Percentiles rank a stretch among this genome's conserved stretches.
phyloP scores from a whole-genome alignment of 1,284 basidiomycete genomes.

The Peniophora sp. region DNA sequence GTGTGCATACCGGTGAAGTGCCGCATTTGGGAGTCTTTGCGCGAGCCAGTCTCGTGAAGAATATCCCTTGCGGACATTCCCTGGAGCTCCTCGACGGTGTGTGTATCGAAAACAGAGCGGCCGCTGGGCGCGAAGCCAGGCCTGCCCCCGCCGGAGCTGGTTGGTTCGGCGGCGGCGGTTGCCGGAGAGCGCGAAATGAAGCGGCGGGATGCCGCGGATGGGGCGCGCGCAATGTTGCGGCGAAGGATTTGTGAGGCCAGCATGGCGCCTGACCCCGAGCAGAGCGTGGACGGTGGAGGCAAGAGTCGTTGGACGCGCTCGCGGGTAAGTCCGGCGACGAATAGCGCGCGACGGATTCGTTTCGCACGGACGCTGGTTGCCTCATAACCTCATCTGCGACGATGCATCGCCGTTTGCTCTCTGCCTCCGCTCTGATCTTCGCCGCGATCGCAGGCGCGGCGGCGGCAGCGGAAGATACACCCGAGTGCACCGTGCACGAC shows the following conservation, averaged over 20 bases:
- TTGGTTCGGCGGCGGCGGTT: slow-evolving; percentile 15
- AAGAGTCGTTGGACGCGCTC: too few species aligned
- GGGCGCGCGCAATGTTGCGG: slow-evolving; percentile 31
- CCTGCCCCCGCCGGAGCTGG: too few species aligned
- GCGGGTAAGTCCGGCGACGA: too few species aligned
- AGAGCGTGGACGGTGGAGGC: too few species aligned
- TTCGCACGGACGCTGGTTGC: background rate
- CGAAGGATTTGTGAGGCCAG: slow-evolving; percentile 47
- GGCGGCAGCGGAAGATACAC: slow-evolving; percentile 17
- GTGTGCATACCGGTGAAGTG: slow-evolving; percentile 77
- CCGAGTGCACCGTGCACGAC: slow-evolving; percentile 31
- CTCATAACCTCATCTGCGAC: background rate
- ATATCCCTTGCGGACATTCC: slow-evolving; percentile 72
- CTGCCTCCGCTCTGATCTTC: background rate
- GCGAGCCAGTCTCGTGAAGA: slow-evolving; percentile 64
- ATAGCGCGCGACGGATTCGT: background rate
- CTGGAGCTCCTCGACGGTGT: slow-evolving; percentile 79
- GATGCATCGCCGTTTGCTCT: background rate
- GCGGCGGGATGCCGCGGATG: slow-evolving; percentile 13
- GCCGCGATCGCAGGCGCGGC: background rate
- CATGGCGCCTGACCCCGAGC: background rate
- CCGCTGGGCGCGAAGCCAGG: slow-evolving; percentile 17
- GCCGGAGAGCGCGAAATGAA: slow-evolving; percentile 18
- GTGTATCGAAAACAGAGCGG: slow-evolving; percentile 51
- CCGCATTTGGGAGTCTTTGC: slow-evolving; percentile 77